Evolutionary conservation across 2,329 filamentous ascomycete species (phyloP).

Genomic region (Pseudocercospora fuligena): DNA sequence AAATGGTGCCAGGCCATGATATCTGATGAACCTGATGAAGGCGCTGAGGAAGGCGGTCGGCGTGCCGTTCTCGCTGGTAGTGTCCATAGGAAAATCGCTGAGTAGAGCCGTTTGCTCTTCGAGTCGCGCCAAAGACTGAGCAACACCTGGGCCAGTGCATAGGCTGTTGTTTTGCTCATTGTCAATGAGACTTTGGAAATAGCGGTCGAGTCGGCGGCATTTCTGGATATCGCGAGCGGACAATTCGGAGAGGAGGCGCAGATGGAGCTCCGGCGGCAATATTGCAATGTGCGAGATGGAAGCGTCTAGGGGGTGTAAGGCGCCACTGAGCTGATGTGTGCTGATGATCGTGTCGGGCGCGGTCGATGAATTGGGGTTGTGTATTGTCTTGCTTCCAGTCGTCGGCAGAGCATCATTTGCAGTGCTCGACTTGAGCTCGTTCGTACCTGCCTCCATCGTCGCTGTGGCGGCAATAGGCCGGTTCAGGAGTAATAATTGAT

Average conservation of each 20-base stretch:
- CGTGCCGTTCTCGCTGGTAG: not conserved
- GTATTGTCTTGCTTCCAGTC: too few species aligned
- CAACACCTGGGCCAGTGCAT: not conserved
- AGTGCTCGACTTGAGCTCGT: too few species aligned
- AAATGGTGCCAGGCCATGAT: not conserved
- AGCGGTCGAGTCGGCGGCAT: slow-evolving; percentile 5
- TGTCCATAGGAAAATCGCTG: not conserved
- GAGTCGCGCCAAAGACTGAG: not conserved
- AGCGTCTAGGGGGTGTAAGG: not conserved
- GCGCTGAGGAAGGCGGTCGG: slow-evolving; percentile 12
- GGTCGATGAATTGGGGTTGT: too few species aligned
- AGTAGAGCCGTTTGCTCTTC: not conserved
- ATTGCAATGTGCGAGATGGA: not conserved
- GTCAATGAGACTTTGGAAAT: slow-evolving; percentile 11
- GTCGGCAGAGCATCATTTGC: too few species aligned
- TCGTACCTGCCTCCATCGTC: too few species aligned
- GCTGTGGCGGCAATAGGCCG: too few species aligned
- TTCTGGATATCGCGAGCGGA: slow-evolving; percentile 10
- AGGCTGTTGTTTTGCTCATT: not conserved
- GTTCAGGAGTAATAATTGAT: too few species aligned
- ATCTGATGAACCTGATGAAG: not conserved
- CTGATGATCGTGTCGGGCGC: too few species aligned
- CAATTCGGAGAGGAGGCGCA: not conserved
- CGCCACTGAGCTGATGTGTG: not conserved
- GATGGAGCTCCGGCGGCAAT: slow-evolving; percentile 13